Evolutionary conservation across 2,329 filamentous ascomycete species (phyloP).

Genomic region (Cadophora malorum): DNA sequence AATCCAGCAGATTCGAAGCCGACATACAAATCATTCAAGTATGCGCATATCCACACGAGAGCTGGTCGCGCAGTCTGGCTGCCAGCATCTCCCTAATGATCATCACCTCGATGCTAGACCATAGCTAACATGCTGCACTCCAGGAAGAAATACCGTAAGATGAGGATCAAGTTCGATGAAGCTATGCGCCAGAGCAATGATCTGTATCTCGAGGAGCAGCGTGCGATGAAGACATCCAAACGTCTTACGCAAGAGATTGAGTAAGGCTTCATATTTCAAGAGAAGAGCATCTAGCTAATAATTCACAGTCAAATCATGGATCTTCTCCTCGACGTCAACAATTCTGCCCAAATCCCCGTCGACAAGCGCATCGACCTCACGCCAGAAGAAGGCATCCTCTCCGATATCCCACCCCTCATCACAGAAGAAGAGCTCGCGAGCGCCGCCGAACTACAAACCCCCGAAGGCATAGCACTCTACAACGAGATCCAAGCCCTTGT

Average conservation of each 20-base stretch:
- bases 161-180: slow-evolving; percentile 79
- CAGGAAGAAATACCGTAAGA: slow-evolving; percentile 96
- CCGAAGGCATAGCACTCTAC: slow-evolving; percentile 40
- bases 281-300: slow-evolving; percentile 11
- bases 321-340: slow-evolving; percentile 87
- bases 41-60: slow-evolving; percentile 38
- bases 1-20: slow-evolving; percentile 40
- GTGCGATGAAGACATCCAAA: slow-evolving; percentile 80
- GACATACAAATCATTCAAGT: slow-evolving; percentile 50
- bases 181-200: slow-evolving; percentile 82
- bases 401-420: slow-evolving; percentile 38
- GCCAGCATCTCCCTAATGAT: background rate
- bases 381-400: slow-evolving; percentile 37
- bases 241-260: slow-evolving; percentile 91
- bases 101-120: background rate
- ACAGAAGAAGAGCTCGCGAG: slow-evolving; percentile 38
- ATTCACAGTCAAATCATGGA: slow-evolving; percentile 80
- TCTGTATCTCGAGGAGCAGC: slow-evolving; percentile 81
- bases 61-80: slow-evolving; percentile 29
- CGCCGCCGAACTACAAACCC: slow-evolving; percentile 36
- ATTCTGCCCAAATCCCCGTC: slow-evolving; percentile 76
- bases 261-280: slow-evolving; percentile 57
- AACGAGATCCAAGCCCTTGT: slow-evolving; percentile 39
- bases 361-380: slow-evolving; percentile 77
- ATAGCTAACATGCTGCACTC: slow-evolving; percentile 56